Conservation (phyloP, 1,139 yeast species). For the Lodderomyces margitis region DNA sequence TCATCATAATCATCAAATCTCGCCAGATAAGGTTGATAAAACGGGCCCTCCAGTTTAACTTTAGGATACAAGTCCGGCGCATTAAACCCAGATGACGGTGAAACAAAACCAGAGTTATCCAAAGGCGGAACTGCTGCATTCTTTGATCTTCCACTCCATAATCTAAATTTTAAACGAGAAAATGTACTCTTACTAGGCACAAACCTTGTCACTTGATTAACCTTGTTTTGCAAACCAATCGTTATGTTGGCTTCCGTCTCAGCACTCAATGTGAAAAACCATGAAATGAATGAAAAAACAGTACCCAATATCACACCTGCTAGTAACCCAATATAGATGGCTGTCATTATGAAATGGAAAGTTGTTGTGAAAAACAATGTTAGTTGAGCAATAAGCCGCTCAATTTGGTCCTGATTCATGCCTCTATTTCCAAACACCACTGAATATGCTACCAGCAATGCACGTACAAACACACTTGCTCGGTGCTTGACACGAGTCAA, state of each 20-base stretch:
- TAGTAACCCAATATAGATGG: constrained; percentile 1
- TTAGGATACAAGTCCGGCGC: neutral
- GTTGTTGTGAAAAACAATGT: neutral
- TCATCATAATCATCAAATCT: constrained; percentile 2
- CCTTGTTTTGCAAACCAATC: neutral
- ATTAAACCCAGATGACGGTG: neutral
- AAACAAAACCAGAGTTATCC: too few relatives aligned
- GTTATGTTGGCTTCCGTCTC: neutral
- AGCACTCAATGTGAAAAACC: constrained; percentile 3
- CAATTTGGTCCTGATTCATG: neutral
- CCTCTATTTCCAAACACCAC: neutral
- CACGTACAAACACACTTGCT: neutral
- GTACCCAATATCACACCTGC: constrained; percentile 2
- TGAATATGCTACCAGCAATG: neutral
- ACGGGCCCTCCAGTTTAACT: neutral
- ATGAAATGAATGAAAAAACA: constrained; percentile 1
- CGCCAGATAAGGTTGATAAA: neutral
- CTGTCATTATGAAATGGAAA: constrained; percentile 5
- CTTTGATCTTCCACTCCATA: neutral
- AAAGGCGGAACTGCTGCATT: too few relatives aligned
- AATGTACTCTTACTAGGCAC: neutral
- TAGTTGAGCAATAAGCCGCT: constrained; percentile 3
- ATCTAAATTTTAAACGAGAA: neutral
- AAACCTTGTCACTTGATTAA: neutral
- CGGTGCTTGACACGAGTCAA: neutral